A percentile compares a stretch with the other conserved stretches of the same genome.
These are phyloP conservation scores for Aspergillus clavatus DNA, from an alignment of 2,329 filamentous ascomycete species.

Conservation along the genomic window DNA sequence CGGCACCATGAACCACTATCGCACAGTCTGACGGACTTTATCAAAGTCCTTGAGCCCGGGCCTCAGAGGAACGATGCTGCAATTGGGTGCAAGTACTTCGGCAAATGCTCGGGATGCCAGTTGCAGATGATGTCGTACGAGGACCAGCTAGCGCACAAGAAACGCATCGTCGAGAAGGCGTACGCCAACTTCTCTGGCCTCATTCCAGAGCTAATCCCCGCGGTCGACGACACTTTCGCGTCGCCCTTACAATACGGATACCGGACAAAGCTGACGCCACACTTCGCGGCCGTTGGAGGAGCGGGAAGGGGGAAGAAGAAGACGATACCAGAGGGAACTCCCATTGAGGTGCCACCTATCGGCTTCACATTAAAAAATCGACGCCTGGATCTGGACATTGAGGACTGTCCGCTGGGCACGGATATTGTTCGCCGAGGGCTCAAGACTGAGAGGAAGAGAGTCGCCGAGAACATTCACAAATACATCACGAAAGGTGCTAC, in stretches of 20 bases:
- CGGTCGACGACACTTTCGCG: slow-evolving; percentile 76
- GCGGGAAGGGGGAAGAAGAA: slow-evolving; percentile 45
- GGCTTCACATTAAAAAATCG: slow-evolving; percentile 89
- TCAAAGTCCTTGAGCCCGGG: slow-evolving; percentile 70
- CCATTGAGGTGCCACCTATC: slow-evolving; percentile 63
- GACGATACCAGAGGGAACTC: slow-evolving; percentile 46
- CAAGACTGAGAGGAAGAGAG: slow-evolving; percentile 69
- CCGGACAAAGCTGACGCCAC: slow-evolving; percentile 92
- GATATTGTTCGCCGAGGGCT: slow-evolving; percentile 76
- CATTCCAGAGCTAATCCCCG: slow-evolving; percentile 66
- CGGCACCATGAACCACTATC: slow-evolving; percentile 61
- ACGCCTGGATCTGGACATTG: slow-evolving; percentile 79
- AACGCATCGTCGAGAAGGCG: slow-evolving; percentile 80
- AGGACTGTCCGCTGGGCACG: slow-evolving; percentile 94
- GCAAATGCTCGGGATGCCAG: slow-evolving; percentile 84
- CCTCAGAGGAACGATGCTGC: slow-evolving; percentile 70
- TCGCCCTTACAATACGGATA: slow-evolving; percentile 91
- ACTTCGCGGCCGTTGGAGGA: slow-evolving; percentile 75
- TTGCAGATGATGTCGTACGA: slow-evolving; percentile 94
- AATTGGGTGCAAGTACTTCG: slow-evolving; percentile 81
- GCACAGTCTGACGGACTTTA: slow-evolving; percentile 75
- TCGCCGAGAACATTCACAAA: slow-evolving; percentile 62
- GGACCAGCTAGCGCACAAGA: slow-evolving; percentile 81
- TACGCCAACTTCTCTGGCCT: slow-evolving; percentile 88
- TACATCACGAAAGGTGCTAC: slow-evolving; percentile 76